Conservation (phyloP, 139 green algal species). For the Edaphochlamys debaryana region DNA sequence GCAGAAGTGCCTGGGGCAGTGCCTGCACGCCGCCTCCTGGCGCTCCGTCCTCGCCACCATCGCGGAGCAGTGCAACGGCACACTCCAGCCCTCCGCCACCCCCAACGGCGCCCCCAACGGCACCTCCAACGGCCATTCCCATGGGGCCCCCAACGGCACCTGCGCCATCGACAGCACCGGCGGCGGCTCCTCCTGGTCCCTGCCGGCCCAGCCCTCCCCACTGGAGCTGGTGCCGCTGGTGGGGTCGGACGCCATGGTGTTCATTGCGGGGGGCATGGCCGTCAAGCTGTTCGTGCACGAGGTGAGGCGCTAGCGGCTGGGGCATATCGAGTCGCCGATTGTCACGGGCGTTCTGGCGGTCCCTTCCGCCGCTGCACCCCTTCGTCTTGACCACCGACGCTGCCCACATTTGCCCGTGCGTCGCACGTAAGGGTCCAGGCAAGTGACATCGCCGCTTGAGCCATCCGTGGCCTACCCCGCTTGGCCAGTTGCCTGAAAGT, state of each 20-base stretch:
- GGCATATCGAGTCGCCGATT: too few relatives aligned
- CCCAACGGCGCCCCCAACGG: not conserved
- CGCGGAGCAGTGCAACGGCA: not conserved
- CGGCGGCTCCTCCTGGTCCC: not conserved
- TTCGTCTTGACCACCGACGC: too few relatives aligned
- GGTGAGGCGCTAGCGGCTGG: not conserved
- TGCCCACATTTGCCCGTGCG: too few relatives aligned
- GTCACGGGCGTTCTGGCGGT: too few relatives aligned
- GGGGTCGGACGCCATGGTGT: slow-evolving; percentile 33
- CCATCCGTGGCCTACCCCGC: too few relatives aligned
- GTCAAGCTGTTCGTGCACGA: slow-evolving; percentile 41
- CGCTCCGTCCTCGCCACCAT: not conserved
- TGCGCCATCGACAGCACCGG: not conserved
- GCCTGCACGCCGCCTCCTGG: slow-evolving; percentile 3
- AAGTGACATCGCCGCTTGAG: too few relatives aligned
- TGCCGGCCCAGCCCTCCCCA: not conserved
- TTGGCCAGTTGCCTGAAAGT: too few relatives aligned
- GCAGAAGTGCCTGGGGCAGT: slow-evolving; percentile 2
- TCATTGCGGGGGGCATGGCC: slow-evolving; percentile 2
- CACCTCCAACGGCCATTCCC: not conserved
- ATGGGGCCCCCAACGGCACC: too few relatives aligned
- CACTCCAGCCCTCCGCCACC: not conserved
- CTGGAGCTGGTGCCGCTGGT: slow-evolving; percentile 29
- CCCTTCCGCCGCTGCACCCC: too few relatives aligned
- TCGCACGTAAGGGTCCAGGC: too few relatives aligned